Evolutionary conservation across 768 basidiomycete species (phyloP).

Genomic region (Phanerochaete sordida): DNA sequence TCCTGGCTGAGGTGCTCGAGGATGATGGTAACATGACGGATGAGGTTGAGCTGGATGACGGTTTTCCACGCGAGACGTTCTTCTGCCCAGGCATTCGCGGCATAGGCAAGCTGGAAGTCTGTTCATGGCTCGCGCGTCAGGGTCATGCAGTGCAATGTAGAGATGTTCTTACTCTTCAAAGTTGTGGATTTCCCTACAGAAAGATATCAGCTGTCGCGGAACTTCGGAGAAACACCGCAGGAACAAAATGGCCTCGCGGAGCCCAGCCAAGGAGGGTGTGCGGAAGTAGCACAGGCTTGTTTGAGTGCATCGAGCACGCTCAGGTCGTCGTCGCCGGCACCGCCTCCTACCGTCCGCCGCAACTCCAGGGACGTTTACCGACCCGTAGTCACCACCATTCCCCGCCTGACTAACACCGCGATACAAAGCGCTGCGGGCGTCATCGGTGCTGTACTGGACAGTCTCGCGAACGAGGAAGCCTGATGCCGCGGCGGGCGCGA

Average conservation of each 20-base stretch:
- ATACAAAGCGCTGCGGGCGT: too few relatives aligned
- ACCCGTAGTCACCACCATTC: too few relatives aligned
- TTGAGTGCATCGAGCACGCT: neutral
- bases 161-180: slow-evolving; percentile 55
- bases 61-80: slow-evolving; percentile 70
- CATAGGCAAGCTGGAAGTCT: slow-evolving; percentile 78
- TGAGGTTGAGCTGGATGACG: slow-evolving; percentile 77
- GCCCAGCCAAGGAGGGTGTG: neutral
- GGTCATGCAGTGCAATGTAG: neutral
- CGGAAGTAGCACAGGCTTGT: neutral
- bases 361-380: too few relatives aligned
- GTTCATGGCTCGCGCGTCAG: neutral
- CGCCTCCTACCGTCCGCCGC: neutral
- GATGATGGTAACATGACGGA: slow-evolving; percentile 66
- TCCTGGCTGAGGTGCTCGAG: slow-evolving; percentile 56
- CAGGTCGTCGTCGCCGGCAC: neutral
- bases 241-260: neutral
- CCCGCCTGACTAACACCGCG: too few relatives aligned
- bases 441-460: too few relatives aligned
- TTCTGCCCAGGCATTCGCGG: slow-evolving; percentile 63
- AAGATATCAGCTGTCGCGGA: neutral
- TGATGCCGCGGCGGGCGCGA: neutral
- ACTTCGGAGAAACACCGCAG: neutral
- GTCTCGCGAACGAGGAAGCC: too few relatives aligned
- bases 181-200: slow-evolving; percentile 65